phyloP scores from a whole-genome alignment of 768 basidiomycete genomes.

The Kwoniella mangroviensis region DNA sequence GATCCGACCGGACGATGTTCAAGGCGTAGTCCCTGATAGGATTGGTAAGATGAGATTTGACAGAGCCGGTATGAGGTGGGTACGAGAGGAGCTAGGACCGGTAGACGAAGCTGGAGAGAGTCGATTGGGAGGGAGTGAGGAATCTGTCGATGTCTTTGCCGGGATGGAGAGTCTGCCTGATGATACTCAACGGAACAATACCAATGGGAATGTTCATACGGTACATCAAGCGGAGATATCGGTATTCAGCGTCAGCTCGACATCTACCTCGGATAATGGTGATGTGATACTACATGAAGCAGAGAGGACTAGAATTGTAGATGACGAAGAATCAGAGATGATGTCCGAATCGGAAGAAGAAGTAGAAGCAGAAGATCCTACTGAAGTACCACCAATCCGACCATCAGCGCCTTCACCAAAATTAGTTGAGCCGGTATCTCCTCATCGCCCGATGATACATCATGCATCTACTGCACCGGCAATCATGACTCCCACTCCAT shows the following conservation, averaged over 20 bases:
- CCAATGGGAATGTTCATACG: neutral
- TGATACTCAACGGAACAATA: conserved; percentile 56
- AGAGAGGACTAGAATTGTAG: conserved; percentile 5
- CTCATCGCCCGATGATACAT: conserved; percentile 31
- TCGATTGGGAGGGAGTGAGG: conserved; percentile 41
- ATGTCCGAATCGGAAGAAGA: conserved; percentile 13
- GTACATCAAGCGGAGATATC: conserved; percentile 16
- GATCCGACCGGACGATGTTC: conserved; percentile 78
- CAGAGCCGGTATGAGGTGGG: conserved; percentile 81
- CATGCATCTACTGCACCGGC: conserved; percentile 46
- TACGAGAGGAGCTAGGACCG: conserved; percentile 62
- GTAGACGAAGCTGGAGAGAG: conserved; percentile 41
- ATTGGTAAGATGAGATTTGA: conserved; percentile 90
- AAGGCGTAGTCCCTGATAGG: conserved; percentile 70
- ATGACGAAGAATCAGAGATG: conserved; percentile 3
- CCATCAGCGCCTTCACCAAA: conserved; percentile 13
- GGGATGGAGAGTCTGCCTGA: conserved; percentile 86
- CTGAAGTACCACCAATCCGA: conserved; percentile 2
- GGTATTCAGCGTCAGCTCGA: conserved; percentile 7
- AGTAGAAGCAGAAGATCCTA: conserved; percentile 18
- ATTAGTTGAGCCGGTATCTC: conserved; percentile 4
- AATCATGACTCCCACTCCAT: conserved; percentile 37
- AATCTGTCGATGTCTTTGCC: conserved; percentile 74
- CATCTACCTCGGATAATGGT: conserved; percentile 16
- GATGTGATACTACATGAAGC: conserved; percentile 13